Evolutionary conservation across 106 monocot genomes (phyloP).

Genomic region (Alisma plantagoaquatica): DNA sequence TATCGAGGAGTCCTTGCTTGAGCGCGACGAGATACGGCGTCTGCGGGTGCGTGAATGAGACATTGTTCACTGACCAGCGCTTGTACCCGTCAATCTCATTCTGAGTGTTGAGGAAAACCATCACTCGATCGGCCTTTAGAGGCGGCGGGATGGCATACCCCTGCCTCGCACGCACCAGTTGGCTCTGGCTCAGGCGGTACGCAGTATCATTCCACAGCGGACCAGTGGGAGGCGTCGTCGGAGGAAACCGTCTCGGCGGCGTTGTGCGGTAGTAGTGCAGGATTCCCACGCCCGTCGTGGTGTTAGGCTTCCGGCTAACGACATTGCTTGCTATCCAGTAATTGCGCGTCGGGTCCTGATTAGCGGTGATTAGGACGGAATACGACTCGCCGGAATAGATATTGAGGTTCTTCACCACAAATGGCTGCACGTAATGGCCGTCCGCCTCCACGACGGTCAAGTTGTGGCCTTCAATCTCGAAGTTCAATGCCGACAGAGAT

Average conservation of each 20-base stretch:
- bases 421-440: slow-evolving; percentile 67
- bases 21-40: slow-evolving; percentile 72
- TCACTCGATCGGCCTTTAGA: slow-evolving; percentile 30
- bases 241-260: slow-evolving; percentile 11
- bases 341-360: slow-evolving; percentile 58
- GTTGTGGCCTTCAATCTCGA: no score
- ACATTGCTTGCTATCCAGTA: slow-evolving; percentile 74
- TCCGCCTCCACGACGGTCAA: slow-evolving; percentile 84
- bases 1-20: slow-evolving; percentile 22
- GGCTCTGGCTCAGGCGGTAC: slow-evolving; percentile 36
- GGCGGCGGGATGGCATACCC: slow-evolving; percentile 35
- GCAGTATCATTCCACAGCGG: slow-evolving; percentile 63
- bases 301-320: slow-evolving; percentile 40
- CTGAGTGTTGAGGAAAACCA: slow-evolving; percentile 79
- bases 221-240: slow-evolving; percentile 28
- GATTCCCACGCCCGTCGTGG: slow-evolving; percentile 48
- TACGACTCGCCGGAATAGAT: slow-evolving; percentile 94
- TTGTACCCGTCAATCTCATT: slow-evolving; percentile 47
- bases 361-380: slow-evolving; percentile 62
- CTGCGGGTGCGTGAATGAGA: slow-evolving; percentile 50
- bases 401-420: slow-evolving; percentile 54
- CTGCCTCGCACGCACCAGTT: slow-evolving; percentile 25
- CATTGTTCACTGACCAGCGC: slow-evolving; percentile 69
- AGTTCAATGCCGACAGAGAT: no score
- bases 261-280: slow-evolving; percentile 65